phyloP scores from a whole-genome alignment of 176 grass and related monocot species.

The Poa pratensis region DNA sequence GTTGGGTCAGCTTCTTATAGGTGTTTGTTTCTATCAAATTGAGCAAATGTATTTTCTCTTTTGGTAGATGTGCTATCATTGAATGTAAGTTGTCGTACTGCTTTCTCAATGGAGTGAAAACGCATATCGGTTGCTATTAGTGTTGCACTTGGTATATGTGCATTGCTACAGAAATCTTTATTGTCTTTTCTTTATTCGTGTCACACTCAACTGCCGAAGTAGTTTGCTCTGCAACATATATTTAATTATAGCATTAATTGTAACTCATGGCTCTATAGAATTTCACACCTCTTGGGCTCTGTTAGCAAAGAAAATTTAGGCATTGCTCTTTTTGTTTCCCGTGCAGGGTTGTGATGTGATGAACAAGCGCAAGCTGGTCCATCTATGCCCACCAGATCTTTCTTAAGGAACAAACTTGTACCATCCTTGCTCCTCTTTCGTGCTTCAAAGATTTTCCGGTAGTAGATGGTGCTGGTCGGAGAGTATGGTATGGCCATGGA shows the following conservation, averaged over 20 bases:
- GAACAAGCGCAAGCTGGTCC: slow-evolving; percentile 43
- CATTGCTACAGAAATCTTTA: not conserved
- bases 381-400: slow-evolving; percentile 47
- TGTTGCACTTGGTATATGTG: not conserved
- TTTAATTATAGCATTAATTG: not conserved
- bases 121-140: not conserved
- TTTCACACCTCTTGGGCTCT: slow-evolving; percentile 6
- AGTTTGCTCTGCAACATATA: not conserved
- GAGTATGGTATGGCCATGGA: slow-evolving; percentile 45
- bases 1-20: not conserved
- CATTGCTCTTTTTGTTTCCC: slow-evolving; percentile 1
- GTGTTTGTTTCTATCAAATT: not conserved
- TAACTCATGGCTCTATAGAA: slow-evolving; percentile 11
- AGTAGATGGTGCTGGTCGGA: slow-evolving; percentile 37
- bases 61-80: slow-evolving; percentile 1
- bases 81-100: not conserved
- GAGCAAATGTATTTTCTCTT: not conserved
- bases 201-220: not conserved
- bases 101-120: not conserved
- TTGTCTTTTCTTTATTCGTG: slow-evolving; percentile 1
- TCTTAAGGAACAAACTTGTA: slow-evolving; percentile 27
- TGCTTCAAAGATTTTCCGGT: slow-evolving; percentile 29
- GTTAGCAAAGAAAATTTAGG: slow-evolving; percentile 8
- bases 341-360: slow-evolving; percentile 51
- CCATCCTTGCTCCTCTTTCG: slow-evolving; percentile 34